A percentile compares a stretch with the other conserved stretches of the same genome.
Conservation (phyloP, 768 basidiomycete species). For the Tricholoma terreum region DNA sequence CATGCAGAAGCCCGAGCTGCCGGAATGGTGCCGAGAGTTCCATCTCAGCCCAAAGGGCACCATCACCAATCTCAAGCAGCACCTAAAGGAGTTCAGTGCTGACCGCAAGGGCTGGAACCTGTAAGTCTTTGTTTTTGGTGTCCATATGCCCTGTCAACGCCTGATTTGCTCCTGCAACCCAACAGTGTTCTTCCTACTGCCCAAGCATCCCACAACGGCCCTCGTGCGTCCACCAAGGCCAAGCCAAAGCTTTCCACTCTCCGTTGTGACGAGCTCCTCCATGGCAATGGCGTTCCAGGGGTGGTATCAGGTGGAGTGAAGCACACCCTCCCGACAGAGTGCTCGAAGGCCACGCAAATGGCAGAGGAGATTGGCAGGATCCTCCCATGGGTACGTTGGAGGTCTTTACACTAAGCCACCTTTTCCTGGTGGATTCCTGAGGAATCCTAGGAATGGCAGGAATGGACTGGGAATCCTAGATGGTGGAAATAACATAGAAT, state of each 20-base stretch:
- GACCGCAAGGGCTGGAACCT: background rate
- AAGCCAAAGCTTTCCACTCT: background rate
- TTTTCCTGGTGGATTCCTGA: no score
- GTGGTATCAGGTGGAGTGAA: background rate
- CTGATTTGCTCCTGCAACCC: background rate
- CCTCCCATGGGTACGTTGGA: background rate
- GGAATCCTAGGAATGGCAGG: no score
- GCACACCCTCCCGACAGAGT: background rate
- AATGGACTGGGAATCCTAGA: no score
- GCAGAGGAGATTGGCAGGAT: background rate
- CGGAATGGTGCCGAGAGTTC: background rate
- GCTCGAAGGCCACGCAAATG: background rate
- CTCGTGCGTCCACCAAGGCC: background rate
- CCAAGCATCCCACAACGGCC: background rate
- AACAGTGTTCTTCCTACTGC: background rate
- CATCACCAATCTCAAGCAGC: background rate
- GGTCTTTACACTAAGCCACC: no score
- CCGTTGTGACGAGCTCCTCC: background rate
- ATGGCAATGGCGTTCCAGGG: background rate
- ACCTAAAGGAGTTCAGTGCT: background rate
- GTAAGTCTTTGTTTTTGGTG: background rate
- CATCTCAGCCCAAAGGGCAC: background rate
- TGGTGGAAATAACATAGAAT: no score
- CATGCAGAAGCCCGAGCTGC: background rate
- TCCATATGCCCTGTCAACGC: background rate